Evolutionary conservation across 148 eudicot genomes (phyloP), one percentile per base, ranked within the genome.

Genomic region (Rhododendron henanense): DNA sequence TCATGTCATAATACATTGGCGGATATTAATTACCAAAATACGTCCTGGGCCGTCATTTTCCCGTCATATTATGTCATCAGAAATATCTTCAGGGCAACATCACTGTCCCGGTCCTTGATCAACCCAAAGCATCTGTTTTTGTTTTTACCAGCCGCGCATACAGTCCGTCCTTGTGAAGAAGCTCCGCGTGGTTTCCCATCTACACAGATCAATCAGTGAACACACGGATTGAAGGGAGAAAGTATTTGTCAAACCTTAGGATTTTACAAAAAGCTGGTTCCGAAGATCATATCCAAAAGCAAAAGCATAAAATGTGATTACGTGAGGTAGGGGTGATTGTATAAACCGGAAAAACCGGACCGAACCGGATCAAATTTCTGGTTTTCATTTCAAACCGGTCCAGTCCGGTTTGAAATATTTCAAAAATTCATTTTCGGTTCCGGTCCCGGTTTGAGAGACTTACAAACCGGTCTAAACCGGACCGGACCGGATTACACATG

Each of bases 151-250:
- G 71, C 31, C 86, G 84, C 33, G 87, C 61, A 11, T 89, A 89
- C 16, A 82, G 37, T 57, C 91, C 87, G 0, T 83, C 79, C 71
- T 41, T 61, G 2, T 21, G 37, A 45, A 87, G 86, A 39, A 89
- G 91, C 82, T 83, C 86, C 82, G 10, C 6, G 45, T 89, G 91
- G 81, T 76, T 77, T 16, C 91, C 91, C 87, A 48, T 83, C 91
- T 89, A 84, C 89, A 82, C 15, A 53, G 16, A 47, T n/a, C 48
- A 81, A 15, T 83, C 3, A 74, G 13, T 76, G 25, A 9, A 39
- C 33, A 7, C 33, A 50, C 5, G 10, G n/a, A 50, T 3, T 14
- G 19, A 65, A n/a, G 73, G 2, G 73, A 31, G 15, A 8, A 31
- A 18, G 45, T 75, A 6, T 75, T 6, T 18, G 4, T 71, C 15